These are phyloP conservation scores for Saturnispora serradocipensis DNA, from an alignment of 805 yeast genomes.

Conservation along the genomic window DNA sequence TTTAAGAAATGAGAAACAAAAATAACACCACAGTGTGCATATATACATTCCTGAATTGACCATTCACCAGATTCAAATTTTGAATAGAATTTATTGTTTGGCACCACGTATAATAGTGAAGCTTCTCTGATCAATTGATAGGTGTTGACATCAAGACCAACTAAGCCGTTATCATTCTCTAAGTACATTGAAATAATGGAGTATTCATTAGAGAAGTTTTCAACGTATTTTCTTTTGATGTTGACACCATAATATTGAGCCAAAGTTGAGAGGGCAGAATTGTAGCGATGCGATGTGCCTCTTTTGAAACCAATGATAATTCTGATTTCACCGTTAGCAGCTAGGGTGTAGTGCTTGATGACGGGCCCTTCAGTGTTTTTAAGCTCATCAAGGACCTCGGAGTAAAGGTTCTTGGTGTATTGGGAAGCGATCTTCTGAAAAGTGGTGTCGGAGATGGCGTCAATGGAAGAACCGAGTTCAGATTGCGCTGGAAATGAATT, in stretches of 20 bases:
- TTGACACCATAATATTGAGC: slow-evolving; percentile 82
- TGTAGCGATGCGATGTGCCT: slow-evolving; percentile 76
- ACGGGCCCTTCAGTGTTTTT: slow-evolving; percentile 81
- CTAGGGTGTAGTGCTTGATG: slow-evolving; percentile 75
- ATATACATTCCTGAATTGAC: slow-evolving; percentile 89
- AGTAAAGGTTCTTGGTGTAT: slow-evolving; percentile 72
- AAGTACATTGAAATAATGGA: slow-evolving; percentile 83
- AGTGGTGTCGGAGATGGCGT: slow-evolving; percentile 65
- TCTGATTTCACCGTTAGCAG: slow-evolving; percentile 74
- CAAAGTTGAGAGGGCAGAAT: slow-evolving; percentile 76
- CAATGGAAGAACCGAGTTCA: slow-evolving; percentile 30
- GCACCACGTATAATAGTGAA: slow-evolving; percentile 82
- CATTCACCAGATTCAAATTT: slow-evolving; percentile 66
- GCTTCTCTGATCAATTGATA: slow-evolving; percentile 92
- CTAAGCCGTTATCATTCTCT: slow-evolving; percentile 45
- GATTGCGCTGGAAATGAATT: slow-evolving; percentile 39
- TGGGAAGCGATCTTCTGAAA: slow-evolving; percentile 69
- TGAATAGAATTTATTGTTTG: slow-evolving; percentile 71
- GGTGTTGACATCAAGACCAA: slow-evolving; percentile 50
- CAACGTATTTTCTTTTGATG: slow-evolving; percentile 85
- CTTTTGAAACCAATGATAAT: slow-evolving; percentile 83
- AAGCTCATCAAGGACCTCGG: slow-evolving; percentile 62
- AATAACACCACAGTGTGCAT: slow-evolving; percentile 88
- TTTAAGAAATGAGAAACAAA: slow-evolving; percentile 92
- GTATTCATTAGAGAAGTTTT: slow-evolving; percentile 83